Evolutionary conservation across 345 rosid genomes (phyloP), one percentile per base, ranked within the genome.

Genomic region (Aquilaria malaccensis): DNA sequence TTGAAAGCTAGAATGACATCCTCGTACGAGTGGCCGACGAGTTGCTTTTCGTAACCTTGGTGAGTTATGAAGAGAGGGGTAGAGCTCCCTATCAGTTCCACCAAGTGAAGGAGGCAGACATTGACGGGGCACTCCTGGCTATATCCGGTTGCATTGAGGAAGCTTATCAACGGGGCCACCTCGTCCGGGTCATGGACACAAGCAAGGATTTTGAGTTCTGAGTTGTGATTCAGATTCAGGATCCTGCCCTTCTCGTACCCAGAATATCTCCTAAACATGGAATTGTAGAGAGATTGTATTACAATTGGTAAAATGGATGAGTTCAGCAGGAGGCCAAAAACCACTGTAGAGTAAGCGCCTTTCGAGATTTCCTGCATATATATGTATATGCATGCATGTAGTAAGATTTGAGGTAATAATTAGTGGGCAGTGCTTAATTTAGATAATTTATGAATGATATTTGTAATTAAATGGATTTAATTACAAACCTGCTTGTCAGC

Each of bases 261-360:
- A 30, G 70, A 81, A 47, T 80, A 83, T 67, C 73, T 82, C 57
- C 77, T 81, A 29, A 89, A 60, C 41, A 64, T 3, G 1, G 82
- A 80, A 48, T 83, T 81, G 46, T 79, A 77, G 58, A 86, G 72
- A 29, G 5, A 13, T 58, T 71, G 77, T 52, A 87, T 74, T 5
- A 72, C 52, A 9, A 82, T 46, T 2, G 88, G 91, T 13, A 81
- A 62, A 12, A 77, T 6, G 45, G 64, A 61, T 1, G 80, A 70
- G 7, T 62, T 60, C 11, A 30, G 11, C 57, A 64, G 11, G 30
- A 73, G 22, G 56, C 45, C 3, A 52, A 33, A 1, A 58, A 12
- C 7, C 58, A 60, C 1, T 1, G 62, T 2, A 6, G 41, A 61
- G 68, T 63, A 63, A 12, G 12, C 9, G 2, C 51, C 46, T 1